phyloP scores from a whole-genome alignment of 768 basidiomycete genomes.

The Lenzites betulinus region DNA sequence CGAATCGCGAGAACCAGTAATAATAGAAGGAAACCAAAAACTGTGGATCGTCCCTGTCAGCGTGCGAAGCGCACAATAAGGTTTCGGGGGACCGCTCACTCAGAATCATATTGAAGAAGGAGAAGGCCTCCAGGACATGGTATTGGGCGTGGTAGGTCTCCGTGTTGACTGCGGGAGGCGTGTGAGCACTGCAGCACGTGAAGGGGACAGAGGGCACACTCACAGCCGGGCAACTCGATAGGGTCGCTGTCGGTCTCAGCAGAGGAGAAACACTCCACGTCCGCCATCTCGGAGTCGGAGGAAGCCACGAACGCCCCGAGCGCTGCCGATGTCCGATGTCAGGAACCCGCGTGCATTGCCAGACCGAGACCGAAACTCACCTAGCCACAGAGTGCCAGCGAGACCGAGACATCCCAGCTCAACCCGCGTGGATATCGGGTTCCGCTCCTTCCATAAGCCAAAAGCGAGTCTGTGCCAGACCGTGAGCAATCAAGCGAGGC shows the following conservation, averaged over 20 bases:
- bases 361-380: slow-evolving; percentile 41
- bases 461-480: slow-evolving; percentile 55
- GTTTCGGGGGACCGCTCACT: slow-evolving; percentile 43
- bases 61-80: slow-evolving; percentile 1
- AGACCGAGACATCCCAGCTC: slow-evolving; percentile 74
- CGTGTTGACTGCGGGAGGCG: slow-evolving; percentile 60
- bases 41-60: slow-evolving; percentile 36
- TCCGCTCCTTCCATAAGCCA: slow-evolving; percentile 63
- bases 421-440: slow-evolving; percentile 77
- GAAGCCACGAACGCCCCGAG: slow-evolving; percentile 72
- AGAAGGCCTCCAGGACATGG: slow-evolving; percentile 77
- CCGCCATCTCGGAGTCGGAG: slow-evolving; percentile 76
- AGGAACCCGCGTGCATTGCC: neutral
- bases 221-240: slow-evolving; percentile 67
- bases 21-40: slow-evolving; percentile 49
- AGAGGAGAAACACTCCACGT: slow-evolving; percentile 80
- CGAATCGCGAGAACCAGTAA: slow-evolving; percentile 46
- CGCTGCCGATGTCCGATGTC: slow-evolving; percentile 42
- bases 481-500: slow-evolving; percentile 8
- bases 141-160: slow-evolving; percentile 91
- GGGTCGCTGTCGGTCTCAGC: slow-evolving; percentile 51
- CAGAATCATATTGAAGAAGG: slow-evolving; percentile 74
- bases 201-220: slow-evolving; percentile 33
- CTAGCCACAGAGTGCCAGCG: slow-evolving; percentile 77
- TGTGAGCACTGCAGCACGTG: neutral